Conservation (phyloP, 805 yeast species). For the Sugiyamaella mastotermitis region DNA sequence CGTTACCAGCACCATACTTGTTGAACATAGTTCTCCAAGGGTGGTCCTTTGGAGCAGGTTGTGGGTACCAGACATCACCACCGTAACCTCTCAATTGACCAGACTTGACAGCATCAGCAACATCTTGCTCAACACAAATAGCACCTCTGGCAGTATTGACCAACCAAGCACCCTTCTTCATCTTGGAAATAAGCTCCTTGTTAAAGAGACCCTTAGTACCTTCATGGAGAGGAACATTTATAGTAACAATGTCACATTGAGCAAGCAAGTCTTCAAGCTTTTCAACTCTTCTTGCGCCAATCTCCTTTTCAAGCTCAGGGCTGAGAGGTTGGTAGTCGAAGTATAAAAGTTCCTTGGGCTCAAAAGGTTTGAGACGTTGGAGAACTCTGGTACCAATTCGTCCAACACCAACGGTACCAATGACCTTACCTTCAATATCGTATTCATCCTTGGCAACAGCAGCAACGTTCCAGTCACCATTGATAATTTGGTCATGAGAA, state of each 20-base stretch:
- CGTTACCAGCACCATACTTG: slow-evolving; percentile 68
- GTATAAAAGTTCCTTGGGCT: slow-evolving; percentile 66
- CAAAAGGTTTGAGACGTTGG: slow-evolving; percentile 65
- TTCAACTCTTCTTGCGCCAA: slow-evolving; percentile 55
- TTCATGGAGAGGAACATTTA: slow-evolving; percentile 73
- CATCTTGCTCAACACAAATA: slow-evolving; percentile 64
- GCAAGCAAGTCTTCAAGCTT: slow-evolving; percentile 58
- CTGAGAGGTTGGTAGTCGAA: slow-evolving; percentile 70
- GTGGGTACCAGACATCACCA: slow-evolving; percentile 84
- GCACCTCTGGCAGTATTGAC: slow-evolving; percentile 84
- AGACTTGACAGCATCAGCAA: slow-evolving; percentile 62
- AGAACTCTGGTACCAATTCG: slow-evolving; percentile 74
- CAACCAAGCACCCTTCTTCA: slow-evolving; percentile 68
- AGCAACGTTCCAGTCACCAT: slow-evolving; percentile 71
- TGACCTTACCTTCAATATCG: slow-evolving; percentile 68
- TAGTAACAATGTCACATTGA: slow-evolving; percentile 65
- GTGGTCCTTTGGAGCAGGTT: slow-evolving; percentile 71
- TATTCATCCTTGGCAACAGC: slow-evolving; percentile 66
- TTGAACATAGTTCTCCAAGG: slow-evolving; percentile 72
- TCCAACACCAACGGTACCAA: slow-evolving; percentile 80
- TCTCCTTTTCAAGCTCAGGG: slow-evolving; percentile 49
- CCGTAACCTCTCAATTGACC: slow-evolving; percentile 77
- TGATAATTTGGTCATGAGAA: slow-evolving; percentile 61
- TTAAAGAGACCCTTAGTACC: slow-evolving; percentile 62
- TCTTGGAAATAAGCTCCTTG: slow-evolving; percentile 52